Base-by-base conservation (phyloP, 2,329 filamentous ascomycete species). In the Acephala macrosclerotiorum region DNA sequence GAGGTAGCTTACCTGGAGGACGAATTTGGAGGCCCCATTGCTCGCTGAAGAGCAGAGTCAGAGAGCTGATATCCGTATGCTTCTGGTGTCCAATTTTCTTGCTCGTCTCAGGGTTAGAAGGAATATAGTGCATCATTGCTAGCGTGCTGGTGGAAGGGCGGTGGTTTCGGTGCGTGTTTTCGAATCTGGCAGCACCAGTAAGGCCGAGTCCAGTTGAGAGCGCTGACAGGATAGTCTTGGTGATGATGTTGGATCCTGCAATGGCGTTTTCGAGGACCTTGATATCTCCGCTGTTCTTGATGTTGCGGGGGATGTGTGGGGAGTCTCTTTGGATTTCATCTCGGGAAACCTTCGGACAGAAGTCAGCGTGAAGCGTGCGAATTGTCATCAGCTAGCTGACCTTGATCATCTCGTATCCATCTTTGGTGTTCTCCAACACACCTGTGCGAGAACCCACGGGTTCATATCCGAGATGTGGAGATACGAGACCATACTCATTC, bases 1-100 rank as follows among this genome's bases (percentile, higher is more conserved):
- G 47, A 9, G 26, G 2, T 12, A 20, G 20, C 60, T 64, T 60
- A 67, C 81, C 82, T 2, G 84, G 84, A 0, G 83, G 82, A 2
- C 82, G 82, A 67, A 87, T 80, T 75, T 88, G 85, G 35, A 88
- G 81, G 7, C 85, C 85, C 82, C 83, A 85, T 76, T 86, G 80
- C 75, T 85, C 80, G 72, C 78, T 81, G 79, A 87, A 87, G 49
- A 87, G 80, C 56, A 87, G 76, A 7, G 85, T 86, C 45, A 87
- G 76, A 20, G 82, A 82, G 73, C 83, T 82, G 75, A 87, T 82
- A 77, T 87, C 85, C 26, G 85, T 87, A 77, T 87, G 84, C 77
- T 84, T 85, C 76, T 85, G 81, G 77, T 86, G 83, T 26, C 83
- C 83, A 70, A 85, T 79, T 72, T 80, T 79, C 68, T 79, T 76